Percentiles rank a stretch among this genome's conserved stretches.
Evolutionary conservation across 2,329 filamentous ascomycete species (phyloP).

Genomic region (Pleoardoris graminearum): DNA sequence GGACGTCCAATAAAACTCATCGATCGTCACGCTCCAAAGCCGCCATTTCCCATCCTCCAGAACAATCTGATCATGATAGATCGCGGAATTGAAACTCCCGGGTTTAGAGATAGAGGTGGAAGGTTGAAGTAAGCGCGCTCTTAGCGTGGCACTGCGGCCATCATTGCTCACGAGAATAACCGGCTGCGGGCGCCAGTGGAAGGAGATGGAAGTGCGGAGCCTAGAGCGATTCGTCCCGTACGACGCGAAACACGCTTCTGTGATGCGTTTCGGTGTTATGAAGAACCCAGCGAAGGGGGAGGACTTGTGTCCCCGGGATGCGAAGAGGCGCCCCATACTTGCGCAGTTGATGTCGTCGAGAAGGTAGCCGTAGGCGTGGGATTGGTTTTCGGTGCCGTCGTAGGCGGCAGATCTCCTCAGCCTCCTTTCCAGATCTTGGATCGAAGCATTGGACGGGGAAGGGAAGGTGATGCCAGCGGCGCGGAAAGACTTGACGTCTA

Average conservation of each 20-base stretch:
- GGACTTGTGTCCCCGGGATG: slow-evolving; percentile 24
- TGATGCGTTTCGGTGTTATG: slow-evolving; percentile 25
- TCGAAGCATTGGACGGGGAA: neutral
- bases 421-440: slow-evolving; percentile 21
- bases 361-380: slow-evolving; percentile 27
- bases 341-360: slow-evolving; percentile 27
- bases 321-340: slow-evolving; percentile 26
- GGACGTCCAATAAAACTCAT: slow-evolving; percentile 34
- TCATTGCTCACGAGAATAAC: slow-evolving; percentile 32
- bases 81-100: slow-evolving; percentile 29
- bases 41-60: slow-evolving; percentile 29
- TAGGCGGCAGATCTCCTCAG: slow-evolving; percentile 25
- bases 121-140: slow-evolving; percentile 26
- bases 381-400: slow-evolving; percentile 29
- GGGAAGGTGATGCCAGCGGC: neutral
- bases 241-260: slow-evolving; percentile 21
- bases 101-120: slow-evolving; percentile 24
- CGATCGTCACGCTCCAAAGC: slow-evolving; percentile 33
- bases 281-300: slow-evolving; percentile 32
- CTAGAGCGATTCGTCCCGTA: slow-evolving; percentile 27
- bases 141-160: slow-evolving; percentile 26
- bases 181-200: slow-evolving; percentile 33
- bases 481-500: slow-evolving; percentile 9
- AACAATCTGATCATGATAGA: slow-evolving; percentile 34
- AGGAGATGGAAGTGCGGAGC: slow-evolving; percentile 25